Evolutionary conservation across 2,329 filamentous ascomycete species (phyloP).

Genomic region (Chaetomium olivaceum): DNA sequence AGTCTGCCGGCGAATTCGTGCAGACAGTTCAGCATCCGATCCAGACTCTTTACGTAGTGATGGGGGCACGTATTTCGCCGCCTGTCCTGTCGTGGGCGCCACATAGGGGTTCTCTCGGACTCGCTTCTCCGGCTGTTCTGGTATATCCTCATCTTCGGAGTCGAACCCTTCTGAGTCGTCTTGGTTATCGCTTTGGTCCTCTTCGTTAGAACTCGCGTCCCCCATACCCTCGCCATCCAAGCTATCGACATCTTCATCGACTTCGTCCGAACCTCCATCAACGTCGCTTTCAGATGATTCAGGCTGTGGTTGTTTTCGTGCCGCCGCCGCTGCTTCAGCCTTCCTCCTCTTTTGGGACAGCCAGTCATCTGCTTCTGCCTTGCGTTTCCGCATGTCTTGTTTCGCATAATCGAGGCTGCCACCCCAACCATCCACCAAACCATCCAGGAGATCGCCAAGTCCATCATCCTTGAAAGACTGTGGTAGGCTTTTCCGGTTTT

Average conservation of each 20-base stretch:
- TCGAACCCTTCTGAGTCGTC: conserved; percentile 30
- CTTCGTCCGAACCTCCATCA: conserved; percentile 32
- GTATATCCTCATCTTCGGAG: conserved; percentile 23
- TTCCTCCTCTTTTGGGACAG: conserved; percentile 58
- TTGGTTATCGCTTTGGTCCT: conserved; percentile 34
- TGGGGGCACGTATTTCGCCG: conserved; percentile 83
- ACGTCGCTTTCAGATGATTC: conserved; percentile 29
- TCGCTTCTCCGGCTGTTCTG: conserved; percentile 43
- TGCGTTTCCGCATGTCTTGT: conserved; percentile 62
- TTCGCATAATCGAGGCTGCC: conserved; percentile 49
- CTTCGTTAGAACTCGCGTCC: conserved; percentile 28
- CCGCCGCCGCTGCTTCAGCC: conserved; percentile 34
- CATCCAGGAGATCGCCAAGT: conserved; percentile 73
- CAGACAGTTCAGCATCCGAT: conserved; percentile 66
- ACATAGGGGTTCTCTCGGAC: conserved; percentile 85
- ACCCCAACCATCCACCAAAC: conserved; percentile 69
- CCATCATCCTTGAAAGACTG: conserved; percentile 80
- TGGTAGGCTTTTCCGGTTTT: conserved; percentile 70
- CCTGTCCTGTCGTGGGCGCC: conserved; percentile 59
- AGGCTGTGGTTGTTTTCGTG: not conserved
- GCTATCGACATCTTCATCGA: conserved; percentile 34
- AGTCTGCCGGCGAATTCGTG: conserved; percentile 72
- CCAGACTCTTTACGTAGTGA: conserved; percentile 68
- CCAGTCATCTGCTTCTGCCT: conserved; percentile 61
- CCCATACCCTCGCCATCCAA: conserved; percentile 30